Evolutionary conservation across 2,329 filamentous ascomycete genomes (phyloP), one percentile per base, ranked within the genome.

Genomic region (Biscogniauxia marginata): DNA sequence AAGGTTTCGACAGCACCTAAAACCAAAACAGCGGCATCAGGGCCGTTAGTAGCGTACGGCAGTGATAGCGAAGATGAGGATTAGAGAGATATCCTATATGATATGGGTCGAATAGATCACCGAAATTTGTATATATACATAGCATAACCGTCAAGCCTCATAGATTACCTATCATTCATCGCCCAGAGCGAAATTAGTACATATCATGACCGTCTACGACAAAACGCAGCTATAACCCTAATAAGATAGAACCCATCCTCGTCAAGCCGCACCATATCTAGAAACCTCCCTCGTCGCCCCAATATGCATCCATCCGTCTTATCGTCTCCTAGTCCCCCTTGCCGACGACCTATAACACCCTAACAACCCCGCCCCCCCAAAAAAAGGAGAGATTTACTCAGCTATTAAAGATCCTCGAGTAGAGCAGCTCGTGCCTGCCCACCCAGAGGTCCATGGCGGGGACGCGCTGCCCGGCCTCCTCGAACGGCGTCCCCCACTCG

Each of bases 371-470:
- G 11, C n/a, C 20, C 13, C 44, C 23, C 45, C 44, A 47, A 46
- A 46, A 34, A 34, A n/a, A n/a, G n/a, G n/a, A n/a, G n/a, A n/a
- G n/a, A n/a, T n/a, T n/a, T n/a, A n/a, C n/a, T 74, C 67, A 93
- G 65, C 89, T 93, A 73, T 95, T 95, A 69, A 95, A 95, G 53
- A 95, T 93, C 65, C 90, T 84, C 56, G 89, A 93, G 72, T 95
- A 95, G 61, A 95, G 71, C 69, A 91, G 77, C 78, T 95, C 90
- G 71, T 95, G 90, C 68, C 90, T 81, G 3, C 90, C 90, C 67
- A 92, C 80, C 90, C 90, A 95, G 25, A 95, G 71, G 75, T 95
- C 90, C 82, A 93, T 86, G 1, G 86, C 82, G 1, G 90, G 90
- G 59, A 91, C 86, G 54, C 78, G 85, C 76, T 93, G 89, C 4